These are phyloP conservation scores for Asparagopsis taxiformis DNA, from an alignment of 31 red algal species.

Conservation along the genomic window DNA sequence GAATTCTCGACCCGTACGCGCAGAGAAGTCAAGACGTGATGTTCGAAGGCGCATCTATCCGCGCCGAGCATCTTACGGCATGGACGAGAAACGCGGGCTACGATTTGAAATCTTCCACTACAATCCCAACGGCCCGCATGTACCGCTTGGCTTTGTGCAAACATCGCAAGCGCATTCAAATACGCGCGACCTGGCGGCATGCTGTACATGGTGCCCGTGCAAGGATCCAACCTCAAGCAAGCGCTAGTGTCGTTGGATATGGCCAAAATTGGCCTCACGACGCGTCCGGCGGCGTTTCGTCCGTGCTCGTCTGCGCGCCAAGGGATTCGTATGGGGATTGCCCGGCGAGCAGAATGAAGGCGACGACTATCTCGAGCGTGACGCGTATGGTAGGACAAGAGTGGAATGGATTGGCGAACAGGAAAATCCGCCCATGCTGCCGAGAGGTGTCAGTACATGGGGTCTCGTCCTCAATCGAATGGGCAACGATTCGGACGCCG, in stretches of 20 bases:
- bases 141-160: slow-evolving; percentile 75
- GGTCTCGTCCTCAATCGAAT: slow-evolving; percentile 48
- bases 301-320: slow-evolving; percentile 51
- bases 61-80: slow-evolving; percentile 69
- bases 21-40: slow-evolving; percentile 27
- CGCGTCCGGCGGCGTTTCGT: slow-evolving; percentile 43
- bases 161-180: slow-evolving; percentile 66
- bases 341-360: slow-evolving; percentile 39
- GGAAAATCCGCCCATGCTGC: slow-evolving; percentile 20
- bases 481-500: slow-evolving; percentile 26
- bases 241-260: slow-evolving; percentile 59
- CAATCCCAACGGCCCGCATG: slow-evolving; percentile 43
- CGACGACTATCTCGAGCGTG: slow-evolving; percentile 66
- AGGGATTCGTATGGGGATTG: slow-evolving; percentile 46
- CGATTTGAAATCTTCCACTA: slow-evolving; percentile 74
- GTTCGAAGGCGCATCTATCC: slow-evolving; percentile 67
- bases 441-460: slow-evolving; percentile 63
- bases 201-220: slow-evolving; percentile 77
- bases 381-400: slow-evolving; percentile 54
- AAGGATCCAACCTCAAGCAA: slow-evolving; percentile 44
- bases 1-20: slow-evolving; percentile 44
- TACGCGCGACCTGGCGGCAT: slow-evolving; percentile 64
- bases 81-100: slow-evolving; percentile 64
- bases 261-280: slow-evolving; percentile 66
- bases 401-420: slow-evolving; percentile 36